phyloP scores from a whole-genome alignment of 2,329 filamentous ascomycete species.

The Graphilbum sp. region DNA sequence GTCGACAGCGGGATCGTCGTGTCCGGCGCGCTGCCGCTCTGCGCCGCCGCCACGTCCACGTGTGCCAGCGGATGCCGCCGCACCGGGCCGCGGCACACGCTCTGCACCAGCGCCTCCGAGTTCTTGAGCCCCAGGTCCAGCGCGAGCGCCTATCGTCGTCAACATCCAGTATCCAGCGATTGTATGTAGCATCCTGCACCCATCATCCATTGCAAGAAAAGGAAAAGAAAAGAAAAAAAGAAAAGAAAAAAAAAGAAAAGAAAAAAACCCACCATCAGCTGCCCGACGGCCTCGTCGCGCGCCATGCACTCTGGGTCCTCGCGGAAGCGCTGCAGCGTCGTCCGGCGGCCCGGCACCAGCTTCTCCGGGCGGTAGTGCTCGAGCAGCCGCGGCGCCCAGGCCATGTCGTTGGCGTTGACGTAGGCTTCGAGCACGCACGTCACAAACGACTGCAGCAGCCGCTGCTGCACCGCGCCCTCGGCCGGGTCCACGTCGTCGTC shows the following conservation, averaged over 20 bases:
- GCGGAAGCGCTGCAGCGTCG: constrained; percentile 43
- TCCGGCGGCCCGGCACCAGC: constrained; percentile 43
- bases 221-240: no score
- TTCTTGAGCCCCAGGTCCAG: constrained; percentile 41
- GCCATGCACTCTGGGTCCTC: constrained; percentile 44
- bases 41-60: constrained; percentile 8
- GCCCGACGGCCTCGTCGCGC: constrained; percentile 51
- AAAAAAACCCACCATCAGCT: constrained; percentile 42
- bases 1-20: constrained; percentile 38
- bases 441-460: constrained; percentile 59
- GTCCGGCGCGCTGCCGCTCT: not conserved
- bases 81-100: constrained; percentile 24
- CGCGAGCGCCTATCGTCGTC: constrained; percentile 37
- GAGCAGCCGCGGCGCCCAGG: constrained; percentile 47
- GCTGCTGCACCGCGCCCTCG: constrained; percentile 45
- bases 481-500: constrained; percentile 33
- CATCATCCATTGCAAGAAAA: no score
- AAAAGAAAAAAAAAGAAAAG: no score
- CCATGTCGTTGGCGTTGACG: constrained; percentile 41
- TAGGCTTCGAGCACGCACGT: constrained; percentile 64
- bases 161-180: no score
- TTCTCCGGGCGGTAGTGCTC: constrained; percentile 52
- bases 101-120: constrained; percentile 27
- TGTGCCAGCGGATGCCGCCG: constrained; percentile 27
- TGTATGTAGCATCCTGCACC: no score